phyloP scores from a whole-genome alignment of 2,329 filamentous ascomycete genomes.

The Cladosporium austrohemisphaericum region DNA sequence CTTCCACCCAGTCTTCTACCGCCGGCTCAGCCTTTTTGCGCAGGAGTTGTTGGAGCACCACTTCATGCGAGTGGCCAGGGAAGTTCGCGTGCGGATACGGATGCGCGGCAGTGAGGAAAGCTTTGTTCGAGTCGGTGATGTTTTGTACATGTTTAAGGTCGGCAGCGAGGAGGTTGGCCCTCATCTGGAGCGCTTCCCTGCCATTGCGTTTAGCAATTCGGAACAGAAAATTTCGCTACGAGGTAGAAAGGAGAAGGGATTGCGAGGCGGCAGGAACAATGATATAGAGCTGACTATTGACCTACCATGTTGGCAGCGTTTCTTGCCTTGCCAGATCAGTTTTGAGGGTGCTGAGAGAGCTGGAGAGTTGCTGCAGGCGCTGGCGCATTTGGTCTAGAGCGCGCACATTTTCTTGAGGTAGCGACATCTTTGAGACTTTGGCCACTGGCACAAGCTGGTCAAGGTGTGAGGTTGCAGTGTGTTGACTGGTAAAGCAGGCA shows the following conservation, averaged over 20 bases:
- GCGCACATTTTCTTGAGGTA: slow-evolving; percentile 27
- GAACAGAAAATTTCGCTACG: neutral
- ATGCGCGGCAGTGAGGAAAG: slow-evolving; percentile 66
- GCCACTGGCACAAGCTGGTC: too few relatives aligned
- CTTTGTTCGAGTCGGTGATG: slow-evolving; percentile 57
- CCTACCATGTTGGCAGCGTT: slow-evolving; percentile 35
- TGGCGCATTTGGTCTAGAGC: slow-evolving; percentile 33
- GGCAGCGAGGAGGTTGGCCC: slow-evolving; percentile 8
- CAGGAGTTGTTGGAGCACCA: slow-evolving; percentile 64
- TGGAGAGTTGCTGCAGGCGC: slow-evolving; percentile 29
- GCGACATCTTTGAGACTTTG: slow-evolving; percentile 4
- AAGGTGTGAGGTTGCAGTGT: too few relatives aligned
- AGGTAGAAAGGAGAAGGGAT: slow-evolving; percentile 9
- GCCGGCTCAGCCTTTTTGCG: slow-evolving; percentile 80
- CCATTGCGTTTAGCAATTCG: slow-evolving; percentile 7
- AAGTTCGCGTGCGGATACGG: slow-evolving; percentile 72
- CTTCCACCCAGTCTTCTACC: slow-evolving; percentile 68
- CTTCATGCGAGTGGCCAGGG: slow-evolving; percentile 59
- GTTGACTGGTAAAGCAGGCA: too few relatives aligned
- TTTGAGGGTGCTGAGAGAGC: slow-evolving; percentile 24
- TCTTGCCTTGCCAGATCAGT: slow-evolving; percentile 29
- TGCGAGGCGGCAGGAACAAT: too few relatives aligned
- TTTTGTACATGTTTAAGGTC: slow-evolving; percentile 11
- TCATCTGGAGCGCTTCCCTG: slow-evolving; percentile 12
- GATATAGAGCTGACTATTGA: too few relatives aligned